phyloP scores from a whole-genome alignment of 805 yeast species.

The Nakazawaea ambrosiae region DNA sequence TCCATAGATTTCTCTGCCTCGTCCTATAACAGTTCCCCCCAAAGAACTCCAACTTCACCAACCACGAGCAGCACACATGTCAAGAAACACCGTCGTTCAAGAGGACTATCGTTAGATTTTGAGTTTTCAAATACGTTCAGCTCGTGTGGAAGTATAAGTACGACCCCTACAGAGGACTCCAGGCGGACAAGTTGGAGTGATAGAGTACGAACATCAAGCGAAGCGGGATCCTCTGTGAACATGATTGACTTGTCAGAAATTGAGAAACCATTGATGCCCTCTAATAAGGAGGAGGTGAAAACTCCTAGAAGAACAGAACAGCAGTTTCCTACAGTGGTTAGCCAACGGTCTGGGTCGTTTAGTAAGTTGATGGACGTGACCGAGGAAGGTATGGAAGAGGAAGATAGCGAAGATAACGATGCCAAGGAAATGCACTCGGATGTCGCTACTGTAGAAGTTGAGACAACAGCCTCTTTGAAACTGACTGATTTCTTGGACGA shows the following conservation, averaged over 20 bases:
- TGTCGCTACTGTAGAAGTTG: too few species aligned
- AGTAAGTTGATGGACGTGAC: constrained; percentile 5
- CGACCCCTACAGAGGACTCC: too few species aligned
- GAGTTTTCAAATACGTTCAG: not conserved
- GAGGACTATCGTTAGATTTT: constrained; percentile 3
- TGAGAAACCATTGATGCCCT: constrained; percentile 4
- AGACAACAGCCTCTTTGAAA: too few species aligned
- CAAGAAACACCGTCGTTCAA: constrained; percentile 2
- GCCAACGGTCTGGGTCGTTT: constrained; percentile 2
- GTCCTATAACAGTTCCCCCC: too few species aligned
- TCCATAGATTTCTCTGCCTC: too few species aligned
- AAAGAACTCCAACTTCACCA: not conserved
- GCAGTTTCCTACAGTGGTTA: not conserved
- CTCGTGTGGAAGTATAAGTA: too few species aligned
- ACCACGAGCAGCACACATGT: not conserved
- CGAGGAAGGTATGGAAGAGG: constrained; percentile 6
- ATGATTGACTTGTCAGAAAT: constrained; percentile 4
- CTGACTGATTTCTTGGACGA: not conserved
- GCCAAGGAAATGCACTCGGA: too few species aligned
- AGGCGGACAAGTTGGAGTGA: too few species aligned
- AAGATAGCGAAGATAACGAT: too few species aligned
- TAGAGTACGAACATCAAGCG: not conserved
- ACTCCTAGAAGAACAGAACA: not conserved
- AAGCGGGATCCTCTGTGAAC: not conserved
- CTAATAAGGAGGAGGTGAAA: too few species aligned